phyloP scores from a whole-genome alignment of 2,329 filamentous ascomycete genomes.

The Microcyclospora tardicrescens region DNA sequence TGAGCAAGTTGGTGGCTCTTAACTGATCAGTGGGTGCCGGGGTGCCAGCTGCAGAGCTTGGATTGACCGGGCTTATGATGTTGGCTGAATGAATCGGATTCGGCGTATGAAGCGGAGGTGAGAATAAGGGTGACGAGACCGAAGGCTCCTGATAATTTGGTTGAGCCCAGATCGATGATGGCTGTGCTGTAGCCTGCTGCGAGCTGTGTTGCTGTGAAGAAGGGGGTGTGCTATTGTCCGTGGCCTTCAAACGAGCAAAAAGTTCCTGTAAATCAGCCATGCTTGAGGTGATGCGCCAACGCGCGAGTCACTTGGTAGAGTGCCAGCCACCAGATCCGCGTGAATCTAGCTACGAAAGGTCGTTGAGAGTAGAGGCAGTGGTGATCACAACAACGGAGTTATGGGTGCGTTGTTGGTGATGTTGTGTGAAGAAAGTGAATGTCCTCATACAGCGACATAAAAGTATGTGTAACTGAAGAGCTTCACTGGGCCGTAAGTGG shows the following conservation, averaged over 20 bases:
- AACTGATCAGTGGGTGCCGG: conserved; percentile 26
- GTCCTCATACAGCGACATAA: no score
- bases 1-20: conserved; percentile 41
- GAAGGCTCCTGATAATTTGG: conserved; percentile 39
- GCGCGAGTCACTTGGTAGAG: no score
- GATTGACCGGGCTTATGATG: conserved; percentile 44
- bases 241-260: conserved; percentile 8
- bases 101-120: conserved; percentile 40
- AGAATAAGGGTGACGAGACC: conserved; percentile 46
- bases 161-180: conserved; percentile 6
- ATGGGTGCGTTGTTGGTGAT: no score
- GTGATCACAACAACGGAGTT: no score
- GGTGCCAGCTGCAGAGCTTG: conserved; percentile 29
- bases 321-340: no score
- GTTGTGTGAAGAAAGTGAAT: no score
- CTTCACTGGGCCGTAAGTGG: no score
- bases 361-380: no score
- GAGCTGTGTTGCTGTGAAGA: conserved; percentile 1
- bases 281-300: no score
- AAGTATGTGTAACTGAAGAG: no score
- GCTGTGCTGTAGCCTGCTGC: neutral
- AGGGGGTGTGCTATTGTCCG: neutral
- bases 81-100: conserved; percentile 45
- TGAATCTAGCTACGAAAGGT: no score
- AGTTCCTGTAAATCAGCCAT: conserved; percentile 8